Base-by-base conservation (phyloP, 1,139 yeast species). In the Protomyces macrosporus region DNA sequence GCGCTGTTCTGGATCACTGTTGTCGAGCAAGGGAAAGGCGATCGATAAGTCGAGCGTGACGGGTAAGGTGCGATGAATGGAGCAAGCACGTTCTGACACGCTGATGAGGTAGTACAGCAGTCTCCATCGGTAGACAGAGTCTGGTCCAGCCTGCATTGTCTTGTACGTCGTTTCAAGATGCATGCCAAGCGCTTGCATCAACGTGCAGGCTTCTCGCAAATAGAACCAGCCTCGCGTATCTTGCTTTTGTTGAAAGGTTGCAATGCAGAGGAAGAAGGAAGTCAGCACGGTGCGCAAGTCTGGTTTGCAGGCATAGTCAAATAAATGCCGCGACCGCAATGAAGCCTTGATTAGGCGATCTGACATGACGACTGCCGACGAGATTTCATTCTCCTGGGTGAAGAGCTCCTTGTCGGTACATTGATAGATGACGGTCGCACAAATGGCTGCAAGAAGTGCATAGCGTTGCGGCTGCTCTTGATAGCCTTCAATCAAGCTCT, bases 161-260 rank as follows among this genome's bases (percentile, higher is more conserved):
- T 50, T 32, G 36, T 33, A 50, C 4, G 37, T 32, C 6, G 53
- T 12, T 34, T 50, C 53, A 10, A 32, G 35, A 14, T 50, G 53
- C 35, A 32, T 32, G 23, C 53, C 53, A 12, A 34, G 14, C 7
- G 35, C n/a, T 34, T 50, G 37, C 53, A 50, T 32, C 23, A 50
- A n/a, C 14, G 53, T 50, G 23, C 53, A 50, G 10, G 53, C 53
- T 50, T 50, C 37, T 12, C 53, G 14, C 23, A 50, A 14, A 12
- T 50, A 50, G 12, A 32, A 50, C 53, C 53, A 50, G 12, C 53
- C 53, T 7, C 37, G 35, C 1, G 35, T 50, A 32, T 50, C 53
- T n/a, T 50, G 37, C 53, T 34, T 32, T 50, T 50, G 53, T 34
- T 50, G 53, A n/a, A 50, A 50, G 9, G 53, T 50, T 32, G 53